Evolutionary conservation across 78 protist species (phyloP).

Genomic region (Mantamonas sphyraenae): DNA sequence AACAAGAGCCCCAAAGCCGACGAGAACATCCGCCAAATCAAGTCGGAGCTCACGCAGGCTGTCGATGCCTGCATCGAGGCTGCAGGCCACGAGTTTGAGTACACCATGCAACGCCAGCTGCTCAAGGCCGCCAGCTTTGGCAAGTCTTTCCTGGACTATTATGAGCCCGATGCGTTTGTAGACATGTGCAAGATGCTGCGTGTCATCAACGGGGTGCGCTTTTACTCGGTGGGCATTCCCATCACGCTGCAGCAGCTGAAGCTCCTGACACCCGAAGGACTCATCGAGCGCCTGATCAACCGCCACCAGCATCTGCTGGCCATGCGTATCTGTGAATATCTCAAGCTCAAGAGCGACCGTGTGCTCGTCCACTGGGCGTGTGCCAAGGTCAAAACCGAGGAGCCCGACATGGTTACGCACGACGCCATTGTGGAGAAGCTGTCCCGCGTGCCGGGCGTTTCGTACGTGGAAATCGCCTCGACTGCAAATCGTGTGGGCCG

Average conservation of each 20-base stretch:
- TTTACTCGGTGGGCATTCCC: constrained; percentile 65
- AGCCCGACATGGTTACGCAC: background rate
- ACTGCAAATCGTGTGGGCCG: constrained; percentile 33
- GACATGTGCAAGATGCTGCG: constrained; percentile 52
- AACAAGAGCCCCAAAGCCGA: constrained; percentile 55
- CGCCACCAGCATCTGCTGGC: constrained; percentile 74
- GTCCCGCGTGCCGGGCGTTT: constrained; percentile 44
- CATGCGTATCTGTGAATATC: constrained; percentile 48
- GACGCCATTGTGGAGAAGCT: constrained; percentile 34
- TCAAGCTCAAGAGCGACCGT: constrained; percentile 31
- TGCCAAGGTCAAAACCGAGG: constrained; percentile 8
- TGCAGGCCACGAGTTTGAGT: constrained; percentile 55
- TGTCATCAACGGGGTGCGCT: constrained; percentile 42
- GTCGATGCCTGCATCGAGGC: constrained; percentile 68
- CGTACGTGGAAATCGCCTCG: constrained; percentile 68
- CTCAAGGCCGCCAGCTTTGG: constrained; percentile 39
- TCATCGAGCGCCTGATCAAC: constrained; percentile 54
- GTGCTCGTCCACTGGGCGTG: constrained; percentile 70
- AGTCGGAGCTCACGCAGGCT: constrained; percentile 37
- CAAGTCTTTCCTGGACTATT: constrained; percentile 44
- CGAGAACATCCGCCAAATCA: constrained; percentile 44
- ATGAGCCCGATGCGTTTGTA: constrained; percentile 52
- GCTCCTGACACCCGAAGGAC: constrained; percentile 39
- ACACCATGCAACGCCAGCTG: constrained; percentile 36
- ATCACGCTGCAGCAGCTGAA: constrained; percentile 55